Percentiles rank a stretch among this genome's conserved stretches.
These are phyloP conservation scores for Hyphodiscus hymeniophilus DNA, from an alignment of 495 filamentous ascomycete species.

Conservation along the genomic window DNA sequence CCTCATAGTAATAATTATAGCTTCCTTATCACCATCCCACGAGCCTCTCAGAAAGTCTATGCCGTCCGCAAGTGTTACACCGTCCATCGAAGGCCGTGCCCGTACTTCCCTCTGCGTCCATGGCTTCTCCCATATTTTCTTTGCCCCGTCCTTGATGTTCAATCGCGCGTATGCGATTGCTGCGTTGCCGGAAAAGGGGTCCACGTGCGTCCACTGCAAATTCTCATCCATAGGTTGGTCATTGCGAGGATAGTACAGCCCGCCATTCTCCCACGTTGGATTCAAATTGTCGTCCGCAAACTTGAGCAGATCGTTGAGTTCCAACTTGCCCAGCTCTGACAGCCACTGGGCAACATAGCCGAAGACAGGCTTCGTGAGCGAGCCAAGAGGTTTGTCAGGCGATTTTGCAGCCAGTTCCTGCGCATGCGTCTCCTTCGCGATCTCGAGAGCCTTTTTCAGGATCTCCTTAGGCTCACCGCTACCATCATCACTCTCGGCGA, in stretches of 20 bases:
- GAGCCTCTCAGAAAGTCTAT: conserved; percentile 29
- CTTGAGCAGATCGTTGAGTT: neutral
- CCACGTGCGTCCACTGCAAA: neutral
- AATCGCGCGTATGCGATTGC: neutral
- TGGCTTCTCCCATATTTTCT: neutral
- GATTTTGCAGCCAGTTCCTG: no score
- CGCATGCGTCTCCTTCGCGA: no score
- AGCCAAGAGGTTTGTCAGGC: no score
- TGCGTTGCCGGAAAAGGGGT: neutral
- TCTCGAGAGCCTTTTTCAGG: no score
- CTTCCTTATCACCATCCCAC: conserved; percentile 25
- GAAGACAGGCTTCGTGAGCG: neutral
- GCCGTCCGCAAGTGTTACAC: conserved; percentile 20
- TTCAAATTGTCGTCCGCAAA: neutral
- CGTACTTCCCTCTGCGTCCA: neutral
- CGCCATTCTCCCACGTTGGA: neutral
- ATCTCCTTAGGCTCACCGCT: no score
- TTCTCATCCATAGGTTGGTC: neutral
- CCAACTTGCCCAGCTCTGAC: neutral
- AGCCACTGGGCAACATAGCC: neutral
- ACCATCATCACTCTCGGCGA: no score
- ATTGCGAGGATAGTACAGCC: neutral
- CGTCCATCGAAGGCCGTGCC: conserved; percentile 25
- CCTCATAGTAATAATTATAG: conserved; percentile 26
- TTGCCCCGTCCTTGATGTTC: neutral